A percentile compares a stretch with the other conserved stretches of the same genome.
Evolutionary conservation across 306 rosid genomes (phyloP).

Genomic region (Canavalia ensiformis): DNA sequence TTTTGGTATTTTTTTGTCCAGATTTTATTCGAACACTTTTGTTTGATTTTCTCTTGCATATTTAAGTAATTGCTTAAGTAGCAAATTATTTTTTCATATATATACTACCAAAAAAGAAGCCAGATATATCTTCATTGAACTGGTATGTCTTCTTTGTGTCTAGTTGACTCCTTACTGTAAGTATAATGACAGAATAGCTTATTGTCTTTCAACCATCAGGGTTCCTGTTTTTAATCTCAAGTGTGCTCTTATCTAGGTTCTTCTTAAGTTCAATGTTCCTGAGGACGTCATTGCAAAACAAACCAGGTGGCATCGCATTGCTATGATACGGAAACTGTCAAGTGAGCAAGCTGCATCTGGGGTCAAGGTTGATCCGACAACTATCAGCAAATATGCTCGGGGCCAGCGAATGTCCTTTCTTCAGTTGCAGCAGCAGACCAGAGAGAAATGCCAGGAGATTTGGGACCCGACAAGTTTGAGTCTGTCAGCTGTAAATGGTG

Average conservation of each 20-base stretch:
- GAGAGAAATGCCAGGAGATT: slow-evolving; percentile 98
- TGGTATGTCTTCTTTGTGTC: slow-evolving; percentile 33
- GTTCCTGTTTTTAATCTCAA: slow-evolving; percentile 37
- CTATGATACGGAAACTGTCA: slow-evolving; percentile 98
- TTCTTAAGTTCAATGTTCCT: slow-evolving; percentile 88
- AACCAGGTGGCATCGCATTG: slow-evolving; percentile 99
- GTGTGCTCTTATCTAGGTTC: slow-evolving; percentile 70
- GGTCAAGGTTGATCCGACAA: slow-evolving; percentile 93
- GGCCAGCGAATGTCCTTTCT: slow-evolving; percentile 99
- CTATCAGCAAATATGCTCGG: slow-evolving; percentile 96
- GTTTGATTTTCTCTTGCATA: slow-evolving; percentile 22
- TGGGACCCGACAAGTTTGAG: slow-evolving; percentile 93
- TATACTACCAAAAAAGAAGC: background rate
- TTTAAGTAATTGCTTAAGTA: slow-evolving; percentile 2
- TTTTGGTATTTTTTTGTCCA: background rate
- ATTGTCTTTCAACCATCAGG: background rate
- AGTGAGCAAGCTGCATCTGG: slow-evolving; percentile 99
- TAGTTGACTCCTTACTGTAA: slow-evolving; percentile 9
- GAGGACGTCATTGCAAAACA: slow-evolving; percentile 90
- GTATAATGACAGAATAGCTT: slow-evolving; percentile 19
- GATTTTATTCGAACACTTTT: slow-evolving; percentile 10
- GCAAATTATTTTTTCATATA: slow-evolving; percentile 26
- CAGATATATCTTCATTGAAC: background rate
- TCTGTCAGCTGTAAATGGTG: slow-evolving; percentile 78
- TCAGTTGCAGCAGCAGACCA: slow-evolving; percentile 97